Percentiles rank a stretch among this genome's conserved stretches.
phyloP scores from a whole-genome alignment of 192 early-diverging fungal genomes.

The Thoreauomyces humboldtii region DNA sequence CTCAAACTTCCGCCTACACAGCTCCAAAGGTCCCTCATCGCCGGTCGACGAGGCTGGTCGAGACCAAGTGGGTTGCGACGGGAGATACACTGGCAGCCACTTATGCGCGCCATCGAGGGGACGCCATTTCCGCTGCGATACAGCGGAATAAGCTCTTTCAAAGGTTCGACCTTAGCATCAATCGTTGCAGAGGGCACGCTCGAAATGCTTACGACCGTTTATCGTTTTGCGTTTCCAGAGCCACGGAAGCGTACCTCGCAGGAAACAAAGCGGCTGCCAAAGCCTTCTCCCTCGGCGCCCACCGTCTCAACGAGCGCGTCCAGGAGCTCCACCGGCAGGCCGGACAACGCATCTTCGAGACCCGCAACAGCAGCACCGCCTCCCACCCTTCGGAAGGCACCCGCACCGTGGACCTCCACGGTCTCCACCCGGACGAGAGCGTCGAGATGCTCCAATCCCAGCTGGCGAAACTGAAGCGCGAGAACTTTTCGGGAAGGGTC shows the following conservation, averaged over 20 bases:
- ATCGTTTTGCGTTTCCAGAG: constrained; percentile 27
- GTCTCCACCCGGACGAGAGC: constrained; percentile 49
- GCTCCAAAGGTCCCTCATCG: neutral
- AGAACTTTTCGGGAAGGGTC: constrained; percentile 32
- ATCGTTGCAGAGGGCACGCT: neutral
- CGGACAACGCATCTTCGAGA: constrained; percentile 33
- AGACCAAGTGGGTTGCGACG: constrained; percentile 41
- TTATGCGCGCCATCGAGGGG: constrained; percentile 40
- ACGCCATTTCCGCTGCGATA: constrained; percentile 45
- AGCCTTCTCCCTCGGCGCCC: constrained; percentile 40
- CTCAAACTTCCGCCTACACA: neutral
- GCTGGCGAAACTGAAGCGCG: constrained; percentile 19
- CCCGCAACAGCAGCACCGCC: constrained; percentile 29
- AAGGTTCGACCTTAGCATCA: constrained; percentile 11
- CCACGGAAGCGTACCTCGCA: constrained; percentile 43
- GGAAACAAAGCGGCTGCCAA: constrained; percentile 53
- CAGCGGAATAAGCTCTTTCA: constrained; percentile 48
- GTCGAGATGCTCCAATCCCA: constrained; percentile 36
- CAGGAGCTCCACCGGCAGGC: constrained; percentile 38
- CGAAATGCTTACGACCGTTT: neutral
- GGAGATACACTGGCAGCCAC: constrained; percentile 38
- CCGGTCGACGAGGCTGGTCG: constrained; percentile 6
- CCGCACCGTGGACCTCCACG: constrained; percentile 48
- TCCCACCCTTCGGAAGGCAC: neutral
- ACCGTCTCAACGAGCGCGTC: constrained; percentile 39